Percentiles rank a stretch among this genome's conserved stretches.
Conservation (phyloP, 1,139 yeast genomes). For the Yamadazyma epiphylla region DNA sequence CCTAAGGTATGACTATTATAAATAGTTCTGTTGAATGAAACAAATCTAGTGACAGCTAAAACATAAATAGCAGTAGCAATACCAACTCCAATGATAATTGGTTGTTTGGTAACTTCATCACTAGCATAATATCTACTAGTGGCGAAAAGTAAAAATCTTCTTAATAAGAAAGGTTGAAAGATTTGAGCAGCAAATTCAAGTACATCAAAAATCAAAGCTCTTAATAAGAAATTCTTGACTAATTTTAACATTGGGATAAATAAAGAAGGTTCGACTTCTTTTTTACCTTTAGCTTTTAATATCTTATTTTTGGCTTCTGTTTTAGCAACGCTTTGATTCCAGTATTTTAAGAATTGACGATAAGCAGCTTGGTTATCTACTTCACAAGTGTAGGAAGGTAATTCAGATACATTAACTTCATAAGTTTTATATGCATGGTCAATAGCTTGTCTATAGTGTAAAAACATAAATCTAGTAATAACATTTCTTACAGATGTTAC, state of each 20-base stretch:
- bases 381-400: conserved; percentile 22
- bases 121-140: conserved; percentile 11
- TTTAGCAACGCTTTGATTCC: conserved; percentile 18
- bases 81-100: conserved; percentile 26
- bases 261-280: conserved; percentile 24
- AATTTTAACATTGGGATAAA: conserved; percentile 5
- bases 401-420: conserved; percentile 17
- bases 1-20: conserved; percentile 16
- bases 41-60: conserved; percentile 20
- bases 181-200: conserved; percentile 19
- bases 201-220: conserved; percentile 15
- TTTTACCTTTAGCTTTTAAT: conserved; percentile 5
- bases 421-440: conserved; percentile 17
- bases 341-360: conserved; percentile 15
- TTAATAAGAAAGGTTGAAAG: conserved; percentile 29
- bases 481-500: conserved; percentile 19
- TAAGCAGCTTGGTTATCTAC: conserved; percentile 19
- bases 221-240: conserved; percentile 6
- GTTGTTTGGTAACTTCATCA: conserved; percentile 15
- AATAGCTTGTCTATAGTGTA: conserved; percentile 21
- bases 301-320: conserved; percentile 13
- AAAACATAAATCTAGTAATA: conserved; percentile 19
- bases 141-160: conserved; percentile 25
- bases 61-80: conserved; percentile 26
- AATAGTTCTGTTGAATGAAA: conserved; percentile 24